phyloP scores from a whole-genome alignment of 768 basidiomycete species.

The Podaxis sp. region DNA sequence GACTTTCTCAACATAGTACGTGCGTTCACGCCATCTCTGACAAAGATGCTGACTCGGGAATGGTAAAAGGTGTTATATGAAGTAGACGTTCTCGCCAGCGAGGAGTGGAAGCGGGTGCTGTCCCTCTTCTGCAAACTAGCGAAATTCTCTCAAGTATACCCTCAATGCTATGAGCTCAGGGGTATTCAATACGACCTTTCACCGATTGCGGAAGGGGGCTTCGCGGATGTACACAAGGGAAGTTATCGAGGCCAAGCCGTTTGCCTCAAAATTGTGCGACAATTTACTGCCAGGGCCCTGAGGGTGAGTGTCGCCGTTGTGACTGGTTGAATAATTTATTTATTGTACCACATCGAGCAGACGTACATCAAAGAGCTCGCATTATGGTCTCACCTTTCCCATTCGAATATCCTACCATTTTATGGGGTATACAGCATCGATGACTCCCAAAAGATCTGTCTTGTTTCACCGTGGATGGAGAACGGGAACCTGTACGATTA shows the following conservation, averaged over 20 bases:
- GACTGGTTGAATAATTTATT: background rate
- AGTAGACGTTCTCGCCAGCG: background rate
- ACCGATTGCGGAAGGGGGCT: background rate
- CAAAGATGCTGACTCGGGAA: background rate
- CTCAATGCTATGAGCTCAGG: background rate
- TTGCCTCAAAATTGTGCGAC: background rate
- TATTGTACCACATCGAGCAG: background rate
- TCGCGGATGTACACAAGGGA: background rate
- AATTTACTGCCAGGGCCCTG: background rate
- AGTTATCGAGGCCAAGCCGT: background rate
- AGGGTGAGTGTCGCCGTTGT: background rate
- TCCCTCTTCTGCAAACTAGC: background rate
- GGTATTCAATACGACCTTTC: background rate
- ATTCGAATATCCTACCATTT: slow-evolving; percentile 35
- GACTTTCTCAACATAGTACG: background rate
- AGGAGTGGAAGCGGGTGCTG: background rate
- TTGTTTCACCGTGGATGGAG: slow-evolving; percentile 23
- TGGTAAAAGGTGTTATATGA: background rate
- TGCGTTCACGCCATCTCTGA: background rate
- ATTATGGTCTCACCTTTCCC: slow-evolving; percentile 32
- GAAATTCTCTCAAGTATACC: background rate
- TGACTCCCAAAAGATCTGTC: background rate
- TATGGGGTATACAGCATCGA: slow-evolving; percentile 28
- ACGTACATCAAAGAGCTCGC: slow-evolving; percentile 24
- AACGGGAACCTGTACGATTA: slow-evolving; percentile 22